Percentiles rank a stretch among this genome's conserved stretches.
Evolutionary conservation across 2,329 filamentous ascomycete species (phyloP).

Genomic region (Colletotrichum siamense): DNA sequence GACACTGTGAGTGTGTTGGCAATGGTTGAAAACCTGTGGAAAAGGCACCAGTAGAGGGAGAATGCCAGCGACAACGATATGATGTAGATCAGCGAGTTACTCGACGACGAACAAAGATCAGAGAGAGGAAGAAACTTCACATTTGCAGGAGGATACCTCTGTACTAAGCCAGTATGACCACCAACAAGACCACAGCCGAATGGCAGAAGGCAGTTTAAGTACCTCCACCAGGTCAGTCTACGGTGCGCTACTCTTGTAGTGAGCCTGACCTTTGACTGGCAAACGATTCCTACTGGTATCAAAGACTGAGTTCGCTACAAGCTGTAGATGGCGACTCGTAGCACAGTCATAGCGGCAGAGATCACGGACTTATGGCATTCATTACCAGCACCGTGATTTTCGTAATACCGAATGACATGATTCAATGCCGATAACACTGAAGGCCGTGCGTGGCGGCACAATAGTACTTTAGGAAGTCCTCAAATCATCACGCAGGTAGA

Average conservation of each 20-base stretch:
- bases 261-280: neutral
- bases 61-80: too few relatives aligned
- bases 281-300: too few relatives aligned
- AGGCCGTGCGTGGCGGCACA: neutral
- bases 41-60: too few relatives aligned
- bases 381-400: neutral
- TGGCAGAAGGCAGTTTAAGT: neutral
- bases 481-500: neutral
- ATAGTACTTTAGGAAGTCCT: too few relatives aligned
- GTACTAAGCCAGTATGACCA: neutral
- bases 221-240: neutral
- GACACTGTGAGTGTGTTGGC: too few relatives aligned
- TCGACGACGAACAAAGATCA: too few relatives aligned
- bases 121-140: too few relatives aligned
- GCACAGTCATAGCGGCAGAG: too few relatives aligned
- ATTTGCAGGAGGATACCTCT: neutral
- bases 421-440: neutral
- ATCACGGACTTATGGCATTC: neutral
- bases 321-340: neutral
- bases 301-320: neutral
- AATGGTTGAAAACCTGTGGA: too few relatives aligned
- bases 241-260: neutral
- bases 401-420: neutral
- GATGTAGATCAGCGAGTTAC: too few relatives aligned
- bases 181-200: neutral